Evolutionary conservation across 345 rosid genomes (phyloP), one percentile per base, ranked within the genome.

Genomic region (Dimocarpus longan): DNA sequence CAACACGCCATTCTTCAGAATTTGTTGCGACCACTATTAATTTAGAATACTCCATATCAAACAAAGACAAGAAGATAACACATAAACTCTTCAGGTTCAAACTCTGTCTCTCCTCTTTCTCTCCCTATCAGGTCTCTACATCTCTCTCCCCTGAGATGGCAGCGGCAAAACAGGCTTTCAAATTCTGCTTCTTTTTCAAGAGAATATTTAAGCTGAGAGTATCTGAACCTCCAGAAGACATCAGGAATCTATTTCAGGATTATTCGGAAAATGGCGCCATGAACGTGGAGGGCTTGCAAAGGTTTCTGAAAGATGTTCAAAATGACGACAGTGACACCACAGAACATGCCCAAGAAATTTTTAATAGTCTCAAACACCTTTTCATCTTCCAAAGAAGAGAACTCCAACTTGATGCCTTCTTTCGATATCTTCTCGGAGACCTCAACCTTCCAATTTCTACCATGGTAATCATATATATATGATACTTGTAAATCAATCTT

Each of bases 351-450:
- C 86, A 78, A 60, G 82, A 80, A 59, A 83, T 91, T 73, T 88
- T 89, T 65, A 79, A 85, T 63, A 88, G 87, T 60, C 85, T 88
- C 56, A 86, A 71, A 82, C 95, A 86, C 83, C 89, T 87, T 71
- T 82, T 79, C 65, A 75, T 89, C 77, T 87, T 91, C 80, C 86
- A 83, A 4, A 84, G 89, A 70, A 88, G 48, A 18, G 92, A 86
- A 19, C 82, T 88, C 56, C 82, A 87, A 70, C 82, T 89, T 40
- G 87, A 88, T 18, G 87, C 86, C 80, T 91, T 91, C 88, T 84
- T 86, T 64, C 73, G 87, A 19, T 89, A 89, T 81, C 91, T 91
- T 62, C 80, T 86, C 3, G 84, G 92, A 10, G 95, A 89, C 68
- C 84, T 66, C 18, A 86, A 89, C 74, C 59, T 76, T 42, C 81